Evolutionary conservation across 352 stramenopile species (phyloP), one percentile per base, ranked within the genome.

Genomic region (Elongisporangium senticosum): DNA sequence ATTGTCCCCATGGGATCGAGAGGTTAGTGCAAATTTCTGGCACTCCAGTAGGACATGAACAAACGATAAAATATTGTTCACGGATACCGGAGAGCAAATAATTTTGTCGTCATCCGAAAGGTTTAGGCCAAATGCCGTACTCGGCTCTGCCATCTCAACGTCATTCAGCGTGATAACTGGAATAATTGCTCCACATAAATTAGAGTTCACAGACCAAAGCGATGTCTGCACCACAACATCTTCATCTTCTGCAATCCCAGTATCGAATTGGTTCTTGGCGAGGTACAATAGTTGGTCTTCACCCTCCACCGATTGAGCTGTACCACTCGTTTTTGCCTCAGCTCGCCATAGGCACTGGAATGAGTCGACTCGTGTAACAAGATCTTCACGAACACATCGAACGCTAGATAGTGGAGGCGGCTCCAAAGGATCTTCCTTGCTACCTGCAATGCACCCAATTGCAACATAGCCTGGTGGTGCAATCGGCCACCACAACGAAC

Each of bases 401-500:
- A 71, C 67, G 5, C 63, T 72, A 0, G 71, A 67, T 1, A 87
- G 26, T 4, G 79, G 60, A 22, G 86, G 86, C 15, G 83, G 77
- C 28, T 93, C 72, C 55, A 93, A 89, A 5, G 85, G 82, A 21
- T 89, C 72, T 40, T 92, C 83, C 53, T 93, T 95, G 22, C 59
- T 91, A 50, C 85, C 86, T 58, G 83, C 83, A 7, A 96, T 50
- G 39, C 85, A 95, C 0, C 86, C 85, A 28, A 96, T 49, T 0
- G 83, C 70, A 2, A 93, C 75, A 37, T 93, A 96, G 0, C 85
- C 86, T 17, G 81, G 67, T 1, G 86, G 86, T 2, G 86, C 79
- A 28, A 94, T 72, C 7, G 86, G 86, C 80, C 83, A 93, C 86
- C 86, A 95, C 28, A 95, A 56, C 0, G 81, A 93, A 0, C 86